Evolutionary conservation across 306 rosid genomes (phyloP).

Genomic region (Fragaria ananassa): DNA sequence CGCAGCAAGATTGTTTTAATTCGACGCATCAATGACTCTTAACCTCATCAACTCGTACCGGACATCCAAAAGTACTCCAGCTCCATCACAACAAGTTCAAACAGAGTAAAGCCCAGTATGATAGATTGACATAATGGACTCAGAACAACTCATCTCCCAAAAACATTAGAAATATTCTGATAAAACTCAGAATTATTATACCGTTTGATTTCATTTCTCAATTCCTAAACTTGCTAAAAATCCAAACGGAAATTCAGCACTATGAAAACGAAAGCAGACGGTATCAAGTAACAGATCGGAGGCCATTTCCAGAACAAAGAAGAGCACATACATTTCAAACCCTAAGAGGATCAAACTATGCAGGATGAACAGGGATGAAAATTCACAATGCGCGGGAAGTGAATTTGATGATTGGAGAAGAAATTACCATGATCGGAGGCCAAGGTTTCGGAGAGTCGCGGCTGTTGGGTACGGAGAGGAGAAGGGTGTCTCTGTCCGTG

Average conservation of each 20-base stretch:
- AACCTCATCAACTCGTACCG: background rate
- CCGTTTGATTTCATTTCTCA: background rate
- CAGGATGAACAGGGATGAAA: background rate
- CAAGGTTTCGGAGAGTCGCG: conserved; percentile 7
- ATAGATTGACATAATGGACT: background rate
- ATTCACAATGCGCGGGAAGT: background rate
- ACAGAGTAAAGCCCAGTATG: background rate
- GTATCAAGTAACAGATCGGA: conserved; percentile 9
- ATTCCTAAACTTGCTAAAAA: conserved; percentile 3
- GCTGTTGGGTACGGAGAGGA: conserved; percentile 1
- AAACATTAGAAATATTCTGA: no score
- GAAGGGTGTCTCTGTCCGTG: background rate
- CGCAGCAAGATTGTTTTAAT: background rate
- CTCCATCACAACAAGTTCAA: background rate
- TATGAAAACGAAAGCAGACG: background rate
- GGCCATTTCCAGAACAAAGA: background rate
- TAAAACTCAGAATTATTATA: no score
- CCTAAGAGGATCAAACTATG: conserved; percentile 5
- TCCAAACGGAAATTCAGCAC: conserved; percentile 3
- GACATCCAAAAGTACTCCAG: background rate
- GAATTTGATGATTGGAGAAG: background rate
- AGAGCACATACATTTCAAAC: background rate
- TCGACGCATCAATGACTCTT: background rate
- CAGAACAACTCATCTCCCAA: no score
- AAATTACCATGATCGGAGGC: conserved; percentile 21